Percentiles rank a stretch among this genome's conserved stretches.
These are phyloP conservation scores for Sonneratia alba DNA, from an alignment of 345 rosid genomes.

Conservation along the genomic window DNA sequence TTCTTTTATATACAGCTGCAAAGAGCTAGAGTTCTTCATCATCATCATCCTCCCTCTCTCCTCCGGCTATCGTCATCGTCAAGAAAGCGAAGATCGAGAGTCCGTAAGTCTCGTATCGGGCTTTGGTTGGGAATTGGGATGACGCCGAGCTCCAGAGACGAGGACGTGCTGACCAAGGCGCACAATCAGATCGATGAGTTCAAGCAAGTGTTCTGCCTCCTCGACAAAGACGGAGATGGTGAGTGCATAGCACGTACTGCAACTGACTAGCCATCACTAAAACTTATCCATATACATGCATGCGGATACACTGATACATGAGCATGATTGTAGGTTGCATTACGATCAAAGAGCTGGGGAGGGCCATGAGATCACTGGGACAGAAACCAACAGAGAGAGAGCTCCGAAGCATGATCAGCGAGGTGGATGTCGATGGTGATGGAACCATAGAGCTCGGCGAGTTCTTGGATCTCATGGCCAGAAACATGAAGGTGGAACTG, in stretches of 20 bases:
- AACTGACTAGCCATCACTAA: no score
- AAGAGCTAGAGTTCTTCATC: not conserved
- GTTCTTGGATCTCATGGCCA: slow-evolving; percentile 62
- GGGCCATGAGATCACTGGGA: slow-evolving; percentile 41
- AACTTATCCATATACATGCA: no score
- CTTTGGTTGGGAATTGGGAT: no score
- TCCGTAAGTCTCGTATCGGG: no score
- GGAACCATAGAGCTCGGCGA: slow-evolving; percentile 62
- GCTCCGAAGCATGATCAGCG: slow-evolving; percentile 46
- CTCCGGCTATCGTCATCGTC: no score
- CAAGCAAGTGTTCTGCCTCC: slow-evolving; percentile 52
- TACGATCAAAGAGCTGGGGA: slow-evolving; percentile 42
- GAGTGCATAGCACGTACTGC: not conserved
- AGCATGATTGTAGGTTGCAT: slow-evolving; percentile 37
- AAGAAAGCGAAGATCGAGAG: no score
- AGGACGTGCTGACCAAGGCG: slow-evolving; percentile 34
- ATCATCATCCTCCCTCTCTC: no score
- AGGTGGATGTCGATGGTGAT: slow-evolving; percentile 46
- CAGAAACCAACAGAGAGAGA: slow-evolving; percentile 57
- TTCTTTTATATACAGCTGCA: no score
- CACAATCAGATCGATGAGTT: slow-evolving; percentile 36
- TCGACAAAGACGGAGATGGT: slow-evolving; percentile 87
- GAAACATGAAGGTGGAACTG: slow-evolving; percentile 46
- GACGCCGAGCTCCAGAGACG: not conserved
- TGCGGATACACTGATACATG: not conserved